These are phyloP conservation scores for Apiospora phragmitis DNA, from an alignment of 2,329 filamentous ascomycete genomes.

Conservation along the genomic window DNA sequence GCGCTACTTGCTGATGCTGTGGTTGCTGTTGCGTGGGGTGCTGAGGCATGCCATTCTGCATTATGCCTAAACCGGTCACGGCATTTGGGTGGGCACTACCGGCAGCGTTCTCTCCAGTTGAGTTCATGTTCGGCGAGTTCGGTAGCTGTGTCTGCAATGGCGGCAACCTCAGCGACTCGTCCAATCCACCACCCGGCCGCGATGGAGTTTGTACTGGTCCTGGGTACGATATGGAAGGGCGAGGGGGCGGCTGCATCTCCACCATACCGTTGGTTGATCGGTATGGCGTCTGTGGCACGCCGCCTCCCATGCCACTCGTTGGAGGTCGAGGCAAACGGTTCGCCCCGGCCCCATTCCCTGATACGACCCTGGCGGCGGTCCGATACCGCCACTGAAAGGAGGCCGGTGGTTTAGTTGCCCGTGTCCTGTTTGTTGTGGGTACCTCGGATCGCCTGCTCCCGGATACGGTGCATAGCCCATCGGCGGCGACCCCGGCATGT, in stretches of 20 bases:
- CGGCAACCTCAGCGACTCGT: slow-evolving; percentile 55
- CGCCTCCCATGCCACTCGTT: background rate
- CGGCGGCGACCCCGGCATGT: slow-evolving; percentile 41
- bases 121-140: slow-evolving; percentile 22
- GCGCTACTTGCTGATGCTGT: background rate
- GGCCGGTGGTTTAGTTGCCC: slow-evolving; percentile 30
- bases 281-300: background rate
- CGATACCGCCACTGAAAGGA: background rate
- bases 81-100: background rate
- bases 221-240: slow-evolving; percentile 40
- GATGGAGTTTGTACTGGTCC: slow-evolving; percentile 24
- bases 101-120: background rate
- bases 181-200: slow-evolving; percentile 38
- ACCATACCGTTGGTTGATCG: slow-evolving; percentile 1
- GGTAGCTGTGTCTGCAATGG: slow-evolving; percentile 50
- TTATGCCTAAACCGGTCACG: slow-evolving; percentile 21
- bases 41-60: slow-evolving; percentile 14
- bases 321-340: background rate
- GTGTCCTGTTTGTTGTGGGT: slow-evolving; percentile 25
- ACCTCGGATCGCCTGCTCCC: slow-evolving; percentile 27
- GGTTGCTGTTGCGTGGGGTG: background rate
- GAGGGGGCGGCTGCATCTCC: slow-evolving; percentile 54
- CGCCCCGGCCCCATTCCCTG: background rate
- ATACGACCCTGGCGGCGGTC: background rate
- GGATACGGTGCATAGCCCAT: slow-evolving; percentile 28